Evolutionary conservation across 768 basidiomycete species (phyloP).

Genomic region (Chalciporus piperatus): DNA sequence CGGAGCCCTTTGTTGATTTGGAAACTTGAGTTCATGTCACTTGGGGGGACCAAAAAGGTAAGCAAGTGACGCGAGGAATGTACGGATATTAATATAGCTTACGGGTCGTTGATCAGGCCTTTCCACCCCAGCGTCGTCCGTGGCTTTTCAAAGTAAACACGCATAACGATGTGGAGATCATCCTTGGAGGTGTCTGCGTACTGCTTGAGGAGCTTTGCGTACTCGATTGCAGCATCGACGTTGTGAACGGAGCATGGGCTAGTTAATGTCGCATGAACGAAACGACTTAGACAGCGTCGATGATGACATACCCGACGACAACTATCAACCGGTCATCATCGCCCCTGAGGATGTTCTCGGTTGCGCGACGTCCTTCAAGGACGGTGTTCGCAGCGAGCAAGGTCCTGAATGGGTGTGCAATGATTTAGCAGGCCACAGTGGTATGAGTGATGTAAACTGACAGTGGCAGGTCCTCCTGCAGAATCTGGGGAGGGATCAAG

Average conservation of each 20-base stretch:
- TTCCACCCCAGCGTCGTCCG: conserved; percentile 99
- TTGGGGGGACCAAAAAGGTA: neutral
- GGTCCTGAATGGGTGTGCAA: conserved; percentile 45
- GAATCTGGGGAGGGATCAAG: conserved; percentile 90
- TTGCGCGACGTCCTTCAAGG: conserved; percentile 74
- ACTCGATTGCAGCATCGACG: conserved; percentile 79
- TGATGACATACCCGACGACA: conserved; percentile 68
- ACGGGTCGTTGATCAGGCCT: conserved; percentile 95
- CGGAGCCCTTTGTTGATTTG: conserved; percentile 97
- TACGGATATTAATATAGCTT: conserved; percentile 2
- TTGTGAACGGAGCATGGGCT: conserved; percentile 97
- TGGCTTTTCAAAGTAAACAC: conserved; percentile 97
- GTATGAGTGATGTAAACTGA: conserved; percentile 31
- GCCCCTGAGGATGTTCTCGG: conserved; percentile 78
- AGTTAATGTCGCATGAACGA: conserved; percentile 4
- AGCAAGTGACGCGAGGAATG: neutral
- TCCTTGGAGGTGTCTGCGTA: conserved; percentile 81
- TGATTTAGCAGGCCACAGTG: neutral
- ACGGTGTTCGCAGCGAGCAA: conserved; percentile 84
- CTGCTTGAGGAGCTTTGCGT: conserved; percentile 72
- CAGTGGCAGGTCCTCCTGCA: conserved; percentile 92
- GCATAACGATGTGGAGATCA: conserved; percentile 94
- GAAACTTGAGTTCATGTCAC: conserved; percentile 85
- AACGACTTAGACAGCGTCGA: neutral
- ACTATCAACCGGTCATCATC: conserved; percentile 92